Percentiles rank a stretch among this genome's conserved stretches.
Evolutionary conservation across 2,329 filamentous ascomycete species (phyloP).

Genomic region (Hymenoscyphus salicellus): DNA sequence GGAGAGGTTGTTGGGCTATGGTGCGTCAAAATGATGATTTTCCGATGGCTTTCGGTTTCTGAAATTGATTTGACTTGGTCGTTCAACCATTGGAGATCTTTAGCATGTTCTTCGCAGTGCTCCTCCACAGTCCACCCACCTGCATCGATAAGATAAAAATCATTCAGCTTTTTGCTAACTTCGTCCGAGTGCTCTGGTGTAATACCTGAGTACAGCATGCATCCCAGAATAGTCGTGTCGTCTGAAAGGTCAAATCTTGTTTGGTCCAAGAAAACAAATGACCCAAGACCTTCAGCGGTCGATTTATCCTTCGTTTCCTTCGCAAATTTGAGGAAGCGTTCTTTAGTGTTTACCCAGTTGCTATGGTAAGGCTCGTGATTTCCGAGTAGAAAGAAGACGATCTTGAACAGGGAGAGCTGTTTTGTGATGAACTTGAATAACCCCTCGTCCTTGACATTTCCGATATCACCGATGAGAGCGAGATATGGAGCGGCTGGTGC

Average conservation of each 20-base stretch:
- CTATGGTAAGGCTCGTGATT: conserved; percentile 47
- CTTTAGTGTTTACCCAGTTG: conserved; percentile 33
- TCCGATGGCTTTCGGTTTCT: conserved; percentile 29
- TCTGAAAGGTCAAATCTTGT: conserved; percentile 38
- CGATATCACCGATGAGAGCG: conserved; percentile 49
- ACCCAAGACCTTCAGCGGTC: conserved; percentile 9
- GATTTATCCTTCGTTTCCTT: conserved; percentile 5
- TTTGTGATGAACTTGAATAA: conserved; percentile 41
- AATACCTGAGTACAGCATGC: conserved; percentile 49
- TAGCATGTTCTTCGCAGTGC: conserved; percentile 14
- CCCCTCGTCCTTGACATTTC: conserved; percentile 23
- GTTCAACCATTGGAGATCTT: conserved; percentile 41
- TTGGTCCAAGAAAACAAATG: conserved; percentile 42
- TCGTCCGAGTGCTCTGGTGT: conserved; percentile 35
- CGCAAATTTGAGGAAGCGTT: conserved; percentile 14
- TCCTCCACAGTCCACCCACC: conserved; percentile 15
- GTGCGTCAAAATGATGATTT: conserved; percentile 41
- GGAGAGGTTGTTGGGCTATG: conserved; percentile 34
- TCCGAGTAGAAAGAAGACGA: conserved; percentile 44
- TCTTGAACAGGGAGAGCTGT: conserved; percentile 42
- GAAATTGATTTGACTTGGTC: conserved; percentile 36
- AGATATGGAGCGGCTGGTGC: conserved; percentile 42
- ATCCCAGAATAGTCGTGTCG: conserved; percentile 44
- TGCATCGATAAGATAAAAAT: conserved; percentile 15
- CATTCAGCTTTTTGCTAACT: conserved; percentile 13